Evolutionary conservation across 257 asterid species (phyloP), one percentile per base, ranked within the genome.

Genomic region (Petrea volubilis): DNA sequence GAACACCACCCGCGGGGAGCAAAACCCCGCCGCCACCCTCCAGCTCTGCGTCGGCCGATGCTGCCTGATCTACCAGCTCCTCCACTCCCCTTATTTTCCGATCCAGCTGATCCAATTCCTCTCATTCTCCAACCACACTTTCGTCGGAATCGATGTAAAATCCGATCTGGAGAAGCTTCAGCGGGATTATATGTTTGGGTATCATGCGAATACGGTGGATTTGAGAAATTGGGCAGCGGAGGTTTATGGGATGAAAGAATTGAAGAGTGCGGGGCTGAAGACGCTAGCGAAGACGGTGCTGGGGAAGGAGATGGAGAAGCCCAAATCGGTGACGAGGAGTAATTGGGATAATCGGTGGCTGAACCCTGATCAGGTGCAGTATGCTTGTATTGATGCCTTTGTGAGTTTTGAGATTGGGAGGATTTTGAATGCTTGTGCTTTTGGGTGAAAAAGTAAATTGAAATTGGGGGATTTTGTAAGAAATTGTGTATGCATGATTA

Each of bases 381-480:
- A 80, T 33, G 83, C 82, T 15, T 74, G 80, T 21, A 15, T 84
- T 56, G 85, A 84, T 77, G 87, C 87, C 2, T 85, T 67, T 50
- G 80, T 72, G 8, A 77, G 82, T 15, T 85, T 47, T 24, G 75
- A 82, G 63, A 62, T 82, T 66, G 85, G 84, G 2, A 70, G 79
- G 67, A 61, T 60, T 1, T 38, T 82, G 49, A 74, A 49, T 38
- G 83, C 83, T 68, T 23, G 57, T 63, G 46, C 74, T 67, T 15
- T 72, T 38, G 27, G 47, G 25, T 58, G 31, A 64, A 53, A 40
- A 3, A 8, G 3, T 13, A 0, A 14, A 17, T 1, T 0, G 23
- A 7, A 47, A 47, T 3, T n/a, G 24, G 23, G 23, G 10, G 12
- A 15, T n/a, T 46, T 46, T 4, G 21, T 40, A 11, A 15, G 46